Evolutionary conservation across 23 red algal genomes (phyloP), one percentile per base, ranked within the genome.

Genomic region (Gracilaria gracilis): DNA sequence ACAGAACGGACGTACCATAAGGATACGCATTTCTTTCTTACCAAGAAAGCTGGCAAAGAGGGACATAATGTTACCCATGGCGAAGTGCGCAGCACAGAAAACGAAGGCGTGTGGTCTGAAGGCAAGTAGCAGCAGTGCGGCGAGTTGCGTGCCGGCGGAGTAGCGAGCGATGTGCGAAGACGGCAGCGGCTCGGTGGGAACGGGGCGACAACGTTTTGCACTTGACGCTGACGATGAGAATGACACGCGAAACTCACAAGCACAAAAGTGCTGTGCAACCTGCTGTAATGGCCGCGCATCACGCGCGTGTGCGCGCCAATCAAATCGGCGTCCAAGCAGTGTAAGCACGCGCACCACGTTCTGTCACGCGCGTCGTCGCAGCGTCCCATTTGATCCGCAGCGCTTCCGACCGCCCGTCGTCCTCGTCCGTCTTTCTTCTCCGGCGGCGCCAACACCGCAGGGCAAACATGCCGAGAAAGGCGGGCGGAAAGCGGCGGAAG

Each of bases 21-120:
- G 75, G 75, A 95, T 86, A 58, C 95, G 83, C 91, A 94, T 91
- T 51, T 97, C 95, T 54, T 93, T 93, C 77, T 97, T 97, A 35
- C 67, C 67, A 1, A 73, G 12, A 40, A 73, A 44, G 67, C 67
- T 73, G 67, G 67, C 4, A 35, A 73, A 73, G 35, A 73, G 35
- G 0, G 67, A 73, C 36, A 73, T 44, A 9, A 73, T 40, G 16
- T 73, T 73, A 5, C 67, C 67, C 67, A 73, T 73, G 67, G 7
- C 38, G 33, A 44, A 73, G 67, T 7, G 67, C 35, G n/a, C 19
- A 12, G 59, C 24, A 29, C 59, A 29, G 24, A 24, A 62, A 62
- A 24, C 24, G 27, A 19, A 2, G 59, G 27, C 2, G 54, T 4
- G 54, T n/a, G n/a, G n/a, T n/a, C n/a, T n/a, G n/a, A n/a, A n/a